A percentile compares a stretch with the other conserved stretches of the same genome.
Conservation (phyloP, 805 yeast genomes). For the Saturnispora silvae region DNA sequence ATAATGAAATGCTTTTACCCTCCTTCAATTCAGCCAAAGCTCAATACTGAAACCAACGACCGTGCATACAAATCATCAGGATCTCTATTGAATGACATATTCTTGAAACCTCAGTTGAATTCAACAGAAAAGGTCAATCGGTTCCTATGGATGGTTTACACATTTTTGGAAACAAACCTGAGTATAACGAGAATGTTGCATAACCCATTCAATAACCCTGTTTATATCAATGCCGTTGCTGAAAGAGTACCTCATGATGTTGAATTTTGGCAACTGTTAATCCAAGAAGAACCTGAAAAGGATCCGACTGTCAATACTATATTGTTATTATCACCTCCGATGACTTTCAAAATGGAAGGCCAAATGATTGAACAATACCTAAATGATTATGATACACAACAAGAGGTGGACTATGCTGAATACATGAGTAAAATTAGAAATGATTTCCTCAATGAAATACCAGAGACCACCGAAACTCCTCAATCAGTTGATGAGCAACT, state of each 20-base stretch:
- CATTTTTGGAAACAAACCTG: slow-evolving; percentile 67
- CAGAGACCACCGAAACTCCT: neutral
- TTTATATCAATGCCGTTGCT: slow-evolving; percentile 1
- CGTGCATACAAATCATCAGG: slow-evolving; percentile 14
- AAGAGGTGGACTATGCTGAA: slow-evolving; percentile 37
- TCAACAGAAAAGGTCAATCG: slow-evolving; percentile 61
- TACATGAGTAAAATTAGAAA: slow-evolving; percentile 37
- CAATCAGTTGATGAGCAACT: neutral
- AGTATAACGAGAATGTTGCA: slow-evolving; percentile 31
- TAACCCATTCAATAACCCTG: slow-evolving; percentile 24
- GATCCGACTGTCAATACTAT: slow-evolving; percentile 19
- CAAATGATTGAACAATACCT: slow-evolving; percentile 7
- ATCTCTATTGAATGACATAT: slow-evolving; percentile 60
- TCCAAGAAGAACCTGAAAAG: slow-evolving; percentile 10
- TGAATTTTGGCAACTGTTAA: slow-evolving; percentile 5
- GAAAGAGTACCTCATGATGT: neutral
- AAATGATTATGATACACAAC: slow-evolving; percentile 38
- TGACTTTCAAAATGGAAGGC: neutral
- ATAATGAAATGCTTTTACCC: slow-evolving; percentile 23
- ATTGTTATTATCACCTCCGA: slow-evolving; percentile 17
- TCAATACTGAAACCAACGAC: slow-evolving; percentile 2
- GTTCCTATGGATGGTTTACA: slow-evolving; percentile 74
- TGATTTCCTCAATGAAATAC: slow-evolving; percentile 15
- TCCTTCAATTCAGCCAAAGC: slow-evolving; percentile 7
- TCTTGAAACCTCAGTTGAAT: slow-evolving; percentile 49